These are phyloP conservation scores for Colletotrichum sp. DNA, from an alignment of 2,329 filamentous ascomycete genomes.

Conservation along the genomic window DNA sequence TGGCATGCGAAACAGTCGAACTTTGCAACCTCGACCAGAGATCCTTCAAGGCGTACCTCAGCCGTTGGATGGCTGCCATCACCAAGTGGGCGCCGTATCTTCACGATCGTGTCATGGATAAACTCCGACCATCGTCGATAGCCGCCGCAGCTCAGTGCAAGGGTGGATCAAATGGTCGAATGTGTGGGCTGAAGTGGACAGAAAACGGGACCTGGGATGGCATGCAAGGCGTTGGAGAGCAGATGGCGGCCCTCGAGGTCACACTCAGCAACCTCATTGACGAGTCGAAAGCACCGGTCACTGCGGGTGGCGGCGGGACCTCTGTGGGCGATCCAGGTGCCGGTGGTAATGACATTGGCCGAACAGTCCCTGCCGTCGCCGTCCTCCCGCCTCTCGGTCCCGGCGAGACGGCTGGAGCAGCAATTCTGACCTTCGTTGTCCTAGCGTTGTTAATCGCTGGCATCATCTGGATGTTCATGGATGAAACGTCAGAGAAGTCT, in stretches of 20 bases:
- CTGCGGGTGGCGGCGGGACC: slow-evolving; percentile 61
- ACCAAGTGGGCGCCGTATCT: slow-evolving; percentile 70
- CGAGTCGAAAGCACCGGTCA: slow-evolving; percentile 41
- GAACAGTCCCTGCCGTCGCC: slow-evolving; percentile 30
- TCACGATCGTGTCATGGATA: slow-evolving; percentile 53
- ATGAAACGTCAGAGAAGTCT: slow-evolving; percentile 46
- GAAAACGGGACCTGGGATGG: slow-evolving; percentile 60
- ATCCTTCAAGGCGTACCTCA: slow-evolving; percentile 68
- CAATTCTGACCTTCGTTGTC: slow-evolving; percentile 64
- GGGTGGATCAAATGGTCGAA: slow-evolving; percentile 59
- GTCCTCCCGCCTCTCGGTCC: slow-evolving; percentile 40
- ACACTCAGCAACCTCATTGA: slow-evolving; percentile 66
- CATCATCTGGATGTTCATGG: slow-evolving; percentile 51
- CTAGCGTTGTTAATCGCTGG: slow-evolving; percentile 60
- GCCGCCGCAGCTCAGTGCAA: slow-evolving; percentile 63
- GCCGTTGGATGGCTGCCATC: slow-evolving; percentile 65
- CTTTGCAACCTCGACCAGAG: slow-evolving; percentile 67
- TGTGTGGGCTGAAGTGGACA: slow-evolving; percentile 67
- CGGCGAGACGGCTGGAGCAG: slow-evolving; percentile 72
- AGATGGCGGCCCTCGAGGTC: slow-evolving; percentile 73
- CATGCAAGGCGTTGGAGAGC: slow-evolving; percentile 68
- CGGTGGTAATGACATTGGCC: slow-evolving; percentile 51
- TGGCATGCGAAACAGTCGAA: slow-evolving; percentile 66
- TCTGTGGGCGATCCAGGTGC: slow-evolving; percentile 51
- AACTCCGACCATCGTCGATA: slow-evolving; percentile 59